Percentiles rank a stretch among this genome's conserved stretches.
phyloP scores from a whole-genome alignment of 257 asterid genomes.

The Sherardia arvensis region DNA sequence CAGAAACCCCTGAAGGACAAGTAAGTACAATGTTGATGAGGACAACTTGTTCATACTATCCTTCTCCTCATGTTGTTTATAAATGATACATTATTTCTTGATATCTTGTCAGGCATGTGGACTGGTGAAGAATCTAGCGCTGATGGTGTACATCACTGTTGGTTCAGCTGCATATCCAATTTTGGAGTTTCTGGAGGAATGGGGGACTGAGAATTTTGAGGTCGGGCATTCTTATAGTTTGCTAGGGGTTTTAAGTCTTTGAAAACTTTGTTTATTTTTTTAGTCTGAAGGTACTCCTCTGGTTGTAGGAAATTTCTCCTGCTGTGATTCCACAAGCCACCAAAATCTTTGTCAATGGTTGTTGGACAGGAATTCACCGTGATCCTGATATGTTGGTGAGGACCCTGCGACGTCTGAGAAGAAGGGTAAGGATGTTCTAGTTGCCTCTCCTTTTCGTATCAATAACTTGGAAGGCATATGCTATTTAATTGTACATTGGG shows the following conservation, averaged over 20 bases:
- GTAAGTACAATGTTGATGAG: constrained; percentile 32
- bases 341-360: constrained; percentile 91
- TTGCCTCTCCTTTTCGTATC: neutral
- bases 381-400: constrained; percentile 96
- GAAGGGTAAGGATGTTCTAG: constrained; percentile 56
- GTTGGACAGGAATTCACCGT: constrained; percentile 97
- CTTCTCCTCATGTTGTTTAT: neutral
- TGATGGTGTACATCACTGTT: constrained; percentile 95
- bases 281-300: neutral
- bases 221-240: constrained; percentile 21
- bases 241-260: constrained; percentile 8
- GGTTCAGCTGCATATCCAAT: constrained; percentile 99
- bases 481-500: neutral
- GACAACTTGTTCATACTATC: constrained; percentile 4
- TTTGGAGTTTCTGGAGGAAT: constrained; percentile 89
- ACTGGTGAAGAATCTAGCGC: constrained; percentile 90
- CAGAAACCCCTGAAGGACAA: constrained; percentile 99
- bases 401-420: constrained; percentile 76
- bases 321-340: constrained; percentile 93
- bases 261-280: neutral
- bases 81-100: constrained; percentile 3
- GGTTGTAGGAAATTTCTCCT: constrained; percentile 83
- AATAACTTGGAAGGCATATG: neutral
- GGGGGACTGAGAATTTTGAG: constrained; percentile 99
- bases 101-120: constrained; percentile 75